phyloP scores from a whole-genome alignment of 1,139 yeast species.

The Arxiozyma slooffiae region DNA sequence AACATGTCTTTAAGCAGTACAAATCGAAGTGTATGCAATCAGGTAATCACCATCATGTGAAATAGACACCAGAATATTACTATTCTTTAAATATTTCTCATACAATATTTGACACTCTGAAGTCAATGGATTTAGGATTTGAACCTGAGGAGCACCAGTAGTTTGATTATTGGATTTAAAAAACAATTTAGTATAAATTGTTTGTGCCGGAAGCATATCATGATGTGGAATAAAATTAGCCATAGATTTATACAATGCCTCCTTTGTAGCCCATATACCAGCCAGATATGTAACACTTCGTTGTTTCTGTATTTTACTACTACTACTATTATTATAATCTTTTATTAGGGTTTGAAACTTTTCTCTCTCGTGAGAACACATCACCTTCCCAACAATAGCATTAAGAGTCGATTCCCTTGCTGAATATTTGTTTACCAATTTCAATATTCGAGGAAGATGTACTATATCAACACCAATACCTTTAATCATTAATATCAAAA shows the following conservation, averaged over 20 bases:
- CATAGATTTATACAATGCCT: constrained; percentile 22
- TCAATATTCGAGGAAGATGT: constrained; percentile 21
- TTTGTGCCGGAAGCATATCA: constrained; percentile 23
- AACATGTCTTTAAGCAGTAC: too few species aligned
- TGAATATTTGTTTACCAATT: constrained; percentile 14
- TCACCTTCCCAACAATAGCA: constrained; percentile 18
- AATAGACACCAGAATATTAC: constrained; percentile 17
- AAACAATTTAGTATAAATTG: constrained; percentile 21
- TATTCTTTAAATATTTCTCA: constrained; percentile 8
- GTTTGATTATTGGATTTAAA: too few species aligned
- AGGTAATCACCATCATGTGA: constrained; percentile 28
- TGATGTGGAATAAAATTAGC: constrained; percentile 10
- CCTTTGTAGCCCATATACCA: constrained; percentile 30
- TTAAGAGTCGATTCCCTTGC: neutral
- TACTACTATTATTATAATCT: neutral
- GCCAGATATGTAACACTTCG: constrained; percentile 15
- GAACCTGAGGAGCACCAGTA: too few species aligned
- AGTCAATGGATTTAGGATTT: constrained; percentile 10
- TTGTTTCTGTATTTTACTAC: neutral
- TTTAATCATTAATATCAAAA: neutral
- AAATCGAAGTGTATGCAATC: too few species aligned
- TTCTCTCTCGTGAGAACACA: constrained; percentile 11
- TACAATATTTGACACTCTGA: constrained; percentile 10
- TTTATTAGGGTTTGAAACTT: neutral
- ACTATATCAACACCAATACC: constrained; percentile 29